Base-by-base conservation (phyloP, 306 rosid genomes). In the Corylus avellana region DNA sequence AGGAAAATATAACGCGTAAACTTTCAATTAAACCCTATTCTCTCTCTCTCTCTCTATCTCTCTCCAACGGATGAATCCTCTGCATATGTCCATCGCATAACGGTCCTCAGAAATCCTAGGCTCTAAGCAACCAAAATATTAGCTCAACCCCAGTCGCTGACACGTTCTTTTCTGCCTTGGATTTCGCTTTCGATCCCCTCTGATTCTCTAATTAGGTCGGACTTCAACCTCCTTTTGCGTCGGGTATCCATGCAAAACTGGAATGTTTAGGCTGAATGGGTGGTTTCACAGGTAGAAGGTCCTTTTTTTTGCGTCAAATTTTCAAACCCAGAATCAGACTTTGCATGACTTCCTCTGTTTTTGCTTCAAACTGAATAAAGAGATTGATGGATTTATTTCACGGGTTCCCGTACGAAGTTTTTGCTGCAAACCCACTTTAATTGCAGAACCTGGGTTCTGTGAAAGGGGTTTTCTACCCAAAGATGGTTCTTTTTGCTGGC, bases 101-200 rank as follows among this genome's bases (percentile, higher is more conserved):
- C 90, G 91, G 88, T 79, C 59, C 79, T 62, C 84, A 81, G 81
- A 86, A 85, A 86, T 78, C 87, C 86, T 12, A 77, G 84, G 61
- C 85, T 87, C 87, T 76, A 93, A 90, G 93, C 94, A 91, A 90
- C 86, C 66, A 0, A 42, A 63, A 59, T 80, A 78, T 72, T 82
- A 72, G 82, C 62, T 73, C 72, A 71, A 80, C 76, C 83, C 85
- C 81, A 81, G 89, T 90, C 87, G 97, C 93, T 94, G 84, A 77
- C 89, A 89, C 75, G 98, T 92, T 90, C 81, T 89, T 95, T 89
- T 92, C 97, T 71, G 44, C 27, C 81, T 22, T 74, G 22, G 39
- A 39, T 79, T 75, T 50, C 46, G 73, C 78, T 82, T 73, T 68
- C 18, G 72, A 63, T 75, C 79, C 79, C 82, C 11, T 51, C 37